These are phyloP conservation scores for Mortierella antarctica DNA, from an alignment of 192 early-diverging fungal species.

Conservation along the genomic window DNA sequence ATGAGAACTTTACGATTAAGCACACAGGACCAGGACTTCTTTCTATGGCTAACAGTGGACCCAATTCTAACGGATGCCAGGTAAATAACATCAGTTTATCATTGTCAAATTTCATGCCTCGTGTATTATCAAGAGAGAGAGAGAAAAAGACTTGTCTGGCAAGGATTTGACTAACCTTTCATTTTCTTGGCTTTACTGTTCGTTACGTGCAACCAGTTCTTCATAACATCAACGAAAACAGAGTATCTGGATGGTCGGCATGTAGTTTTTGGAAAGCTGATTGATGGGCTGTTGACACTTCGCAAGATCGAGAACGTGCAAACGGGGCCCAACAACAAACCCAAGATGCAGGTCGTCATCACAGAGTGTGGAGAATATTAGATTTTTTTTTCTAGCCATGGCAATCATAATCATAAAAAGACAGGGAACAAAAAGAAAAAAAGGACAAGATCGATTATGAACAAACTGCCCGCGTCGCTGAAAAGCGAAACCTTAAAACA, in stretches of 20 bases:
- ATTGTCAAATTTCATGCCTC: not conserved
- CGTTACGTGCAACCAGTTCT: slow-evolving; percentile 69
- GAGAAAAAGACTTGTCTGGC: not conserved
- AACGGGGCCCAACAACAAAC: slow-evolving; percentile 86
- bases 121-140: not conserved
- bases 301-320: slow-evolving; percentile 95
- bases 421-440: slow-evolving; percentile 2
- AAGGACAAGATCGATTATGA: not conserved
- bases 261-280: slow-evolving; percentile 87
- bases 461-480: too few species aligned
- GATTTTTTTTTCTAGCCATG: not conserved
- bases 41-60: slow-evolving; percentile 87
- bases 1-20: slow-evolving; percentile 90
- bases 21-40: slow-evolving; percentile 86
- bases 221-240: slow-evolving; percentile 89
- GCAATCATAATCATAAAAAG: not conserved
- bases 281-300: slow-evolving; percentile 90
- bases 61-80: slow-evolving; percentile 90
- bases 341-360: slow-evolving; percentile 87
- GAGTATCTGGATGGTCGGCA: slow-evolving; percentile 92
- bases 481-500: too few species aligned
- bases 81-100: slow-evolving; percentile 37
- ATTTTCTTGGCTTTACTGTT: not conserved
- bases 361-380: slow-evolving; percentile 64
- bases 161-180: not conserved